These are phyloP conservation scores for Puccinia hordei DNA, from an alignment of 1,284 basidiomycete species.

Conservation along the genomic window DNA sequence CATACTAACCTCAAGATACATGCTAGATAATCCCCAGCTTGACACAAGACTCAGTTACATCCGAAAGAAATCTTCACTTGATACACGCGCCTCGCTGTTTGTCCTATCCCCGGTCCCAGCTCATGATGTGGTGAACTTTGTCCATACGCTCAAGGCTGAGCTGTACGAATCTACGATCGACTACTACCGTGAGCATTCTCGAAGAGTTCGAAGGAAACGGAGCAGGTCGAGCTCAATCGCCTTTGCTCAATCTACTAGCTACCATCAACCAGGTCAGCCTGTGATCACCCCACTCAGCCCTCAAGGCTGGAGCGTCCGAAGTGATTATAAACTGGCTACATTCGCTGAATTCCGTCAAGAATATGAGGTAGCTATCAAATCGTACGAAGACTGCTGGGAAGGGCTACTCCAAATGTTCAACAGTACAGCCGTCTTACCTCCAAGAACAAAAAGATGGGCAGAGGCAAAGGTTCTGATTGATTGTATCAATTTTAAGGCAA, in stretches of 20 bases:
- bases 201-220: slow-evolving; percentile 84
- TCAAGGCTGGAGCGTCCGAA: slow-evolving; percentile 92
- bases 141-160: slow-evolving; percentile 79
- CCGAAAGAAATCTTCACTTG: slow-evolving; percentile 79
- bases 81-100: slow-evolving; percentile 86
- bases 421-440: slow-evolving; percentile 78
- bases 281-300: slow-evolving; percentile 68
- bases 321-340: slow-evolving; percentile 93
- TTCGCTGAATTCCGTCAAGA: slow-evolving; percentile 93
- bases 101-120: slow-evolving; percentile 86
- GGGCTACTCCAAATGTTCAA: slow-evolving; percentile 81
- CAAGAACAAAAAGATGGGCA: slow-evolving; percentile 94
- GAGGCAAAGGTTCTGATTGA: slow-evolving; percentile 96
- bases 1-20: slow-evolving; percentile 78
- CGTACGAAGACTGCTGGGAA: slow-evolving; percentile 83
- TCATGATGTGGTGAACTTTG: slow-evolving; percentile 79
- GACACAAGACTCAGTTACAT: slow-evolving; percentile 82
- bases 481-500: slow-evolving; percentile 80
- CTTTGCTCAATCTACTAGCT: slow-evolving; percentile 63
- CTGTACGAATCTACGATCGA: slow-evolving; percentile 84
- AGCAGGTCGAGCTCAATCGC: slow-evolving; percentile 69
- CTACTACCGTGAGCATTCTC: slow-evolving; percentile 87
- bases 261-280: slow-evolving; percentile 59
- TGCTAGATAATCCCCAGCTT: slow-evolving; percentile 81
- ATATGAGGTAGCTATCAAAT: slow-evolving; percentile 83